phyloP scores from a whole-genome alignment of 306 rosid genomes.

The Pyrus pyrifolia region DNA sequence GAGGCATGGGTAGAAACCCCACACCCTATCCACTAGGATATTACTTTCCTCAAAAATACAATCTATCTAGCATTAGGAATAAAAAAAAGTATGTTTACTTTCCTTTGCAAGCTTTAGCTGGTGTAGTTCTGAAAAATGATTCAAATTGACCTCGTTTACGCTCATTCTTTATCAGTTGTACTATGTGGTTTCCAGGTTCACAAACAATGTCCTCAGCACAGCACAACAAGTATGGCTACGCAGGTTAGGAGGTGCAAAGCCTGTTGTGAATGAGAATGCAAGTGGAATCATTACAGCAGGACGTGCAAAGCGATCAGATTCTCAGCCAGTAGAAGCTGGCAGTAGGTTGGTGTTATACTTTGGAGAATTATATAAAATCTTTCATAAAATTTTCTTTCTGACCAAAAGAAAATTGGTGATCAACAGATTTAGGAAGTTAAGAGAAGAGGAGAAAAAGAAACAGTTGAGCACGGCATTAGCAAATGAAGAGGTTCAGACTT shows the following conservation, averaged over 20 bases:
- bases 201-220: constrained; percentile 90
- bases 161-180: not conserved
- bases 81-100: not conserved
- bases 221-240: constrained; percentile 99
- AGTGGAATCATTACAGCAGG: constrained; percentile 95
- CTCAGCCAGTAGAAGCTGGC: constrained; percentile 52
- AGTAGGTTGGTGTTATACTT: constrained; percentile 59
- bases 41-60: not conserved
- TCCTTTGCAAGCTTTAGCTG: not conserved
- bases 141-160: not conserved
- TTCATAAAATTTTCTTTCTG: constrained; percentile 1
- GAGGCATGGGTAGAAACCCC: too few relatives aligned
- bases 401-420: constrained; percentile 14
- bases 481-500: constrained; percentile 50
- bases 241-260: constrained; percentile 92
- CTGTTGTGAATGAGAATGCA: constrained; percentile 64
- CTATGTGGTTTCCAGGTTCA: constrained; percentile 48
- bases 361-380: constrained; percentile 8
- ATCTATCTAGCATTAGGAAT: not conserved
- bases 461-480: constrained; percentile 49
- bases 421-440: constrained; percentile 66
- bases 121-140: not conserved
- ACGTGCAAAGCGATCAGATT: constrained; percentile 77
- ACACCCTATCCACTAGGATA: too few relatives aligned
- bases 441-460: constrained; percentile 60